These are phyloP conservation scores for Malus hybrid DNA, from an alignment of 331 rosid species.

Conservation along the genomic window DNA sequence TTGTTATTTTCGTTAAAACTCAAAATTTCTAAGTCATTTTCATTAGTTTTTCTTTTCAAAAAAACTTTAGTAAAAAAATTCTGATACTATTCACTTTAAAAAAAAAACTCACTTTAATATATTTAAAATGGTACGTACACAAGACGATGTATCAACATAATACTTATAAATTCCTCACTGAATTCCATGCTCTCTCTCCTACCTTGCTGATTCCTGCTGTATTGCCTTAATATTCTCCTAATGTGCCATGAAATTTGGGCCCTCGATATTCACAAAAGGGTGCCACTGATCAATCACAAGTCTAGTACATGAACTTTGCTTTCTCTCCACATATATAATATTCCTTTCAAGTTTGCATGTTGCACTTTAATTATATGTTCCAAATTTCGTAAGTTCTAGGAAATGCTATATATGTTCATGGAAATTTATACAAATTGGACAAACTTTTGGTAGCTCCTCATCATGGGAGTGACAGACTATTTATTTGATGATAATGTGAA, in stretches of 20 bases:
- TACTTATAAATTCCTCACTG: constrained; percentile 30
- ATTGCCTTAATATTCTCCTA: constrained; percentile 9
- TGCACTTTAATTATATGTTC: background rate
- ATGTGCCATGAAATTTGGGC: constrained; percentile 22
- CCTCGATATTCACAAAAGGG: constrained; percentile 9
- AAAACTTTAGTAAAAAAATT: too few species aligned
- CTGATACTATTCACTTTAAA: too few species aligned
- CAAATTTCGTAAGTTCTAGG: background rate
- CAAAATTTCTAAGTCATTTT: too few species aligned
- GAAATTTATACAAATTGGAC: too few species aligned
- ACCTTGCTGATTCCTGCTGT: background rate
- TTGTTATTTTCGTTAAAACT: too few species aligned
- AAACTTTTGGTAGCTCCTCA: background rate
- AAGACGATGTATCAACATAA: constrained; percentile 28
- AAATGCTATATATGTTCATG: too few species aligned
- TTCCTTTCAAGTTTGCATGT: background rate
- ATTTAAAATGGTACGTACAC: constrained; percentile 28
- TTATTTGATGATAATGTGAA: background rate
- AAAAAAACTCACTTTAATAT: constrained; percentile 30
- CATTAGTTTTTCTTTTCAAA: too few species aligned
- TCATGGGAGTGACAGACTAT: background rate
- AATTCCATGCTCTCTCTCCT: constrained; percentile 29
- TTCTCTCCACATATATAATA: background rate
- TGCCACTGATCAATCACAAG: background rate
- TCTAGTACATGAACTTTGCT: background rate